phyloP scores from a whole-genome alignment of 2,329 filamentous ascomycete species.

The Pseudogymnoascus sp. region DNA sequence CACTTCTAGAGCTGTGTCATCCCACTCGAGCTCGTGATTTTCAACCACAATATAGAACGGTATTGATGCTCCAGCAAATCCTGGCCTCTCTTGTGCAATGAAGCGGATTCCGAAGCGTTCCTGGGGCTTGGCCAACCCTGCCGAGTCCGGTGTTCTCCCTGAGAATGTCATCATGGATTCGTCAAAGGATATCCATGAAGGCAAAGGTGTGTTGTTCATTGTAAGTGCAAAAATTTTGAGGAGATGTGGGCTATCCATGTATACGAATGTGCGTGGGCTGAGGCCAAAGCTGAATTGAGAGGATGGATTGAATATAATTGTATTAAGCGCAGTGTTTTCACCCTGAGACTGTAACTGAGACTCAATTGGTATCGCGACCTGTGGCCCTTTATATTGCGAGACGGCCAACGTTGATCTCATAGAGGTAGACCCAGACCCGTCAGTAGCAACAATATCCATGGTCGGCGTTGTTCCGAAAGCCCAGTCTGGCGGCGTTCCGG shows the following conservation, averaged over 20 bases:
- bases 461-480: constrained; percentile 49
- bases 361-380: constrained; percentile 45
- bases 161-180: constrained; percentile 53
- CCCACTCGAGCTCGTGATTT: constrained; percentile 58
- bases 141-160: constrained; percentile 58
- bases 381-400: constrained; percentile 47
- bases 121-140: constrained; percentile 55
- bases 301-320: constrained; percentile 47
- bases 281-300: constrained; percentile 46
- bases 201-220: constrained; percentile 69
- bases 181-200: constrained; percentile 78
- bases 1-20: constrained; percentile 45
- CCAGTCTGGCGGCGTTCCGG: constrained; percentile 54
- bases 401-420: constrained; percentile 65
- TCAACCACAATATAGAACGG: constrained; percentile 66
- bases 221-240: constrained; percentile 71
- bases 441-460: constrained; percentile 63
- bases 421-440: constrained; percentile 51
- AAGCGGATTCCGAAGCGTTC: constrained; percentile 64
- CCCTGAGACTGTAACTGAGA: constrained; percentile 51
- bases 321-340: constrained; percentile 49
- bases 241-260: constrained; percentile 31
- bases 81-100: constrained; percentile 70
- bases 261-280: constrained; percentile 53
- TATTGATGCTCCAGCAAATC: constrained; percentile 59